A percentile compares a stretch with the other conserved stretches of the same genome.
These are phyloP conservation scores for Russula olivacea DNA, from an alignment of 768 basidiomycete species.

Conservation along the genomic window DNA sequence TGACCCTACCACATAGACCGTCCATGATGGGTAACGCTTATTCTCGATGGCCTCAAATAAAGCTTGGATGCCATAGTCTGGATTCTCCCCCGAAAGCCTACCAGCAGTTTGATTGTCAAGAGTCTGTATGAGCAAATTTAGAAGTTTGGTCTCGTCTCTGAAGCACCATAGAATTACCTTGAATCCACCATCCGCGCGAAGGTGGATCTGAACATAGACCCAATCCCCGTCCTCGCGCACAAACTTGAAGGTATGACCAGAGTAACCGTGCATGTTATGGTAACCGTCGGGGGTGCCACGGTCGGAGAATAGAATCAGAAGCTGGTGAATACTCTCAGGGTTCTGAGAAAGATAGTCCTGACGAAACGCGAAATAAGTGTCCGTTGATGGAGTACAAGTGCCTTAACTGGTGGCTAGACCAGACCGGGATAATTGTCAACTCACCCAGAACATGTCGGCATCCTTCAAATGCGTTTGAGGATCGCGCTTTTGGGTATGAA, in stretches of 20 bases:
- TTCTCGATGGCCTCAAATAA: slow-evolving; percentile 80
- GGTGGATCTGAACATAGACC: slow-evolving; percentile 83
- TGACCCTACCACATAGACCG: slow-evolving; percentile 67
- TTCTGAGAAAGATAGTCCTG: slow-evolving; percentile 87
- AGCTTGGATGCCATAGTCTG: slow-evolving; percentile 77
- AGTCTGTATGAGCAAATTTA: slow-evolving; percentile 40
- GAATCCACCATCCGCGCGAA: slow-evolving; percentile 72
- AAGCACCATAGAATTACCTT: slow-evolving; percentile 45
- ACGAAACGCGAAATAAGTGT: slow-evolving; percentile 19
- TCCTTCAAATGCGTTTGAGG: slow-evolving; percentile 91
- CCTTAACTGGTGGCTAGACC: background rate
- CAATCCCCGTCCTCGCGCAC: slow-evolving; percentile 79
- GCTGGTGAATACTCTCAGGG: slow-evolving; percentile 84
- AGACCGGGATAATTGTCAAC: slow-evolving; percentile 16
- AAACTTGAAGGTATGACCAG: slow-evolving; percentile 88
- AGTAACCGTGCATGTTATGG: slow-evolving; percentile 86
- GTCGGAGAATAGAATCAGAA: slow-evolving; percentile 91
- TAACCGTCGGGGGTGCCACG: slow-evolving; percentile 90
- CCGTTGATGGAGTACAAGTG: background rate
- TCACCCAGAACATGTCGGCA: slow-evolving; percentile 77
- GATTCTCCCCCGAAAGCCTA: slow-evolving; percentile 63
- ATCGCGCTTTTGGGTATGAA: slow-evolving; percentile 89
- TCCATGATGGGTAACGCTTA: slow-evolving; percentile 81
- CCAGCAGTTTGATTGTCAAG: slow-evolving; percentile 61
- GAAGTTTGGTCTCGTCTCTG: background rate